Conservation (phyloP, 345 rosid species). For the Xanthoceras sorbifolium region DNA sequence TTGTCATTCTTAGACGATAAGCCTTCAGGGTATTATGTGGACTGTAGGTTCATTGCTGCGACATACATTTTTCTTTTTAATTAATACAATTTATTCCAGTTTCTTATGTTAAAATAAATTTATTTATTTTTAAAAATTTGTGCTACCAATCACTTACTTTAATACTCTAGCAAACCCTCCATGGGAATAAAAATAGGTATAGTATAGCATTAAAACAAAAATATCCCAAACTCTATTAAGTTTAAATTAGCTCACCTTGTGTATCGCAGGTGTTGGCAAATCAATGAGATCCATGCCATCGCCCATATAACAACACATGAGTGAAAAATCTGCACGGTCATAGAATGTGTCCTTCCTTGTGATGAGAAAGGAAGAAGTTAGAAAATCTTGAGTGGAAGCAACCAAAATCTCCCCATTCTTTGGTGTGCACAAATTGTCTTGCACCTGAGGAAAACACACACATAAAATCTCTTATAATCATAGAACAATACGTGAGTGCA, state of each 20-base stretch:
- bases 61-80: too few species aligned
- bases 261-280: constrained; percentile 85
- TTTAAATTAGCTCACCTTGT: constrained; percentile 60
- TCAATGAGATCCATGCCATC: constrained; percentile 86
- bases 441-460: constrained; percentile 80
- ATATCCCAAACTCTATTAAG: not conserved
- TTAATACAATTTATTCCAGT: too few species aligned
- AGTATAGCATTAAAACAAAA: not conserved
- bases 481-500: constrained; percentile 12
- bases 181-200: not conserved
- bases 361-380: constrained; percentile 87
- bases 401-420: constrained; percentile 98
- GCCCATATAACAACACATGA: constrained; percentile 84
- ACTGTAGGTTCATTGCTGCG: too few species aligned
- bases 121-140: too few species aligned
- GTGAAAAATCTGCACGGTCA: constrained; percentile 93
- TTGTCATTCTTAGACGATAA: too few species aligned
- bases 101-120: too few species aligned
- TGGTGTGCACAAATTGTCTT: constrained; percentile 97
- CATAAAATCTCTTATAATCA: not conserved
- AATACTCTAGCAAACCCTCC: not conserved
- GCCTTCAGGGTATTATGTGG: too few species aligned
- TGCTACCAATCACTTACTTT: not conserved
- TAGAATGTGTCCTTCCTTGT: constrained; percentile 96
- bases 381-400: constrained; percentile 97